A percentile compares a stretch with the other conserved stretches of the same genome.
Conservation (phyloP, 345 rosid species). For the Eutrema heterophyllum region DNA sequence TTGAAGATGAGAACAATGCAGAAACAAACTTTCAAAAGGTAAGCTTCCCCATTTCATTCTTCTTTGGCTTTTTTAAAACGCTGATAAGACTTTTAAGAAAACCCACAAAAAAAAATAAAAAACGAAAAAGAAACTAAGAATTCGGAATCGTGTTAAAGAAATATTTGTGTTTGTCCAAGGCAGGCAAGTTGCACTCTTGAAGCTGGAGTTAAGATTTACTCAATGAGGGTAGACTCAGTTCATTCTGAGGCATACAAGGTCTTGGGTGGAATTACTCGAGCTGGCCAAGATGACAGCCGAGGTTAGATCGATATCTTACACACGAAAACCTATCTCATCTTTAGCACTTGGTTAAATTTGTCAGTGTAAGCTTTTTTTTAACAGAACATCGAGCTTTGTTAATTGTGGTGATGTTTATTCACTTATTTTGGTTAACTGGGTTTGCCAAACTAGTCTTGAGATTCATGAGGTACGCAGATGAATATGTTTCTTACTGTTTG, state of each 20-base stretch:
- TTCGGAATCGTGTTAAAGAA: not conserved
- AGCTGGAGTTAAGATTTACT: constrained; percentile 95
- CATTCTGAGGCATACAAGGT: constrained; percentile 97
- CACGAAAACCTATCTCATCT: not conserved
- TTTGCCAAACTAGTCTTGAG: not conserved
- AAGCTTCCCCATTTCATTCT: not conserved
- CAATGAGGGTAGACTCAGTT: constrained; percentile 83
- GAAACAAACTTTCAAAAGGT: constrained; percentile 98
- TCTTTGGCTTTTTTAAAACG: not conserved
- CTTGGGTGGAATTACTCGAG: constrained; percentile 89
- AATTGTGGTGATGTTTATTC: not conserved
- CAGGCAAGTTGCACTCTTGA: constrained; percentile 97
- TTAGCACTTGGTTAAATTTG: not conserved
- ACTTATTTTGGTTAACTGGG: not conserved
- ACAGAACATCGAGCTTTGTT: not conserved
- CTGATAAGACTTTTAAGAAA: not conserved
- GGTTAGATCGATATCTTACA: constrained; percentile 42
- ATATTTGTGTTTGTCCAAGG: not conserved
- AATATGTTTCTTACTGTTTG: not conserved
- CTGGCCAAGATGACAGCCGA: constrained; percentile 61
- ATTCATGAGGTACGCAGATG: not conserved
- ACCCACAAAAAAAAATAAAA: not conserved
- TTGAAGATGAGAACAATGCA: constrained; percentile 71
- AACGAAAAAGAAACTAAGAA: not conserved
- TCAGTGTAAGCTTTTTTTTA: not conserved